Percentiles rank a stretch among this genome's conserved stretches.
phyloP scores from a whole-genome alignment of 2,329 filamentous ascomycete genomes.

The Sclerotinia spermophila region DNA sequence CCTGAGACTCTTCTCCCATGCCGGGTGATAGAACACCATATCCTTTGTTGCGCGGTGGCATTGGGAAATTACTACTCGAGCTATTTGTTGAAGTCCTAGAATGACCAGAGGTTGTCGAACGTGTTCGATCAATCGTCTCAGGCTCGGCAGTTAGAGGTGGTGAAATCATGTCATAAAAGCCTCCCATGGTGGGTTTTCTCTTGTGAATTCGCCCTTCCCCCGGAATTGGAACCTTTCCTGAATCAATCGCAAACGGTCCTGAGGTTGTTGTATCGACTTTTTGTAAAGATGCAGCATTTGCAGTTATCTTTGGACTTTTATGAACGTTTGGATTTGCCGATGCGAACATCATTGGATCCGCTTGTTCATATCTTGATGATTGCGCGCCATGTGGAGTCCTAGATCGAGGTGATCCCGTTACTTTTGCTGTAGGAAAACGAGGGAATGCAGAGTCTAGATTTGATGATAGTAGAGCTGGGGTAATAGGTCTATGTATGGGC shows the following conservation, averaged over 20 bases:
- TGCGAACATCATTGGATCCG: constrained; percentile 43
- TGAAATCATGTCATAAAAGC: constrained; percentile 22
- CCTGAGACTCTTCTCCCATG: constrained; percentile 41
- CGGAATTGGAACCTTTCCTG: constrained; percentile 31
- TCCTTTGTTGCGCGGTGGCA: constrained; percentile 45
- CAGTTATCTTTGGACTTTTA: constrained; percentile 45
- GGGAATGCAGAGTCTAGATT: constrained; percentile 52
- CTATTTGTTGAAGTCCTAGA: constrained; percentile 29
- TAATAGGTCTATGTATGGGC: constrained; percentile 41
- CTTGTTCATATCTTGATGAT: constrained; percentile 31
- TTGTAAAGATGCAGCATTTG: constrained; percentile 48
- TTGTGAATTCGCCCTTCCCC: constrained; percentile 33
- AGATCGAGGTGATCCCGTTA: constrained; percentile 21
- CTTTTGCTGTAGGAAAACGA: constrained; percentile 47
- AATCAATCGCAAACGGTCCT: constrained; percentile 58
- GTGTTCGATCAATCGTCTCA: constrained; percentile 22
- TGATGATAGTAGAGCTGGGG: constrained; percentile 43
- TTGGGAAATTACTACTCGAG: constrained; percentile 27
- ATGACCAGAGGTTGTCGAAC: constrained; percentile 29
- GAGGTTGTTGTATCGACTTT: constrained; percentile 64
- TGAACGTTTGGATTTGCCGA: constrained; percentile 23
- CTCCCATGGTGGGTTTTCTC: constrained; percentile 27
- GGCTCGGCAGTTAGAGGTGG: constrained; percentile 16
- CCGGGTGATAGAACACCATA: constrained; percentile 52
- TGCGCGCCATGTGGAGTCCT: constrained; percentile 22